Conservation (phyloP, 805 yeast genomes). For the Pichia pseudocactophila region DNA sequence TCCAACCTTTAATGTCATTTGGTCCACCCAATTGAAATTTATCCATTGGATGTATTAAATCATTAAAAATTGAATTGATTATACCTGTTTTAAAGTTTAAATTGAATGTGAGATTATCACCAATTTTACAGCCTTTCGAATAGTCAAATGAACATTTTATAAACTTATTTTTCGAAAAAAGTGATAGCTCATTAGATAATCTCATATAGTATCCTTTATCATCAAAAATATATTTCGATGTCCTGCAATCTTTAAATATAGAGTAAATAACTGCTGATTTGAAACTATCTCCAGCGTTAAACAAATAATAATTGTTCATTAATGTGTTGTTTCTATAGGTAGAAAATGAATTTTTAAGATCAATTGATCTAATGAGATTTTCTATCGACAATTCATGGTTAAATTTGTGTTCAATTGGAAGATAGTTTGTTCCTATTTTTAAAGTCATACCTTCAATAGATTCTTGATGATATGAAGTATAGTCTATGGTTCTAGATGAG, state of each 20-base stretch:
- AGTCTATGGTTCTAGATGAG: conserved; percentile 40
- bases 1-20: conserved; percentile 46
- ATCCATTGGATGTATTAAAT: conserved; percentile 35
- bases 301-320: conserved; percentile 25
- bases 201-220: conserved; percentile 31
- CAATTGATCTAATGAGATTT: conserved; percentile 34
- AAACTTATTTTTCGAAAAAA: conserved; percentile 26
- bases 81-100: conserved; percentile 22
- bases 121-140: conserved; percentile 26
- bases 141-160: conserved; percentile 35
- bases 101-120: conserved; percentile 15
- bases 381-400: conserved; percentile 44
- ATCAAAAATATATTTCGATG: conserved; percentile 34
- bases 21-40: conserved; percentile 52
- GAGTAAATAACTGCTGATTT: conserved; percentile 37
- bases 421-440: conserved; percentile 30
- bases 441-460: conserved; percentile 34
- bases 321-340: conserved; percentile 24
- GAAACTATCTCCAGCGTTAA: conserved; percentile 37
- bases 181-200: conserved; percentile 19
- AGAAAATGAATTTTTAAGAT: conserved; percentile 12
- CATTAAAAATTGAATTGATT: conserved; percentile 13
- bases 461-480: conserved; percentile 38
- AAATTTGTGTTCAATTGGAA: conserved; percentile 21
- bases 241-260: conserved; percentile 36